Conservation (phyloP, 1,139 yeast species). For the Dujonia santamariae region DNA sequence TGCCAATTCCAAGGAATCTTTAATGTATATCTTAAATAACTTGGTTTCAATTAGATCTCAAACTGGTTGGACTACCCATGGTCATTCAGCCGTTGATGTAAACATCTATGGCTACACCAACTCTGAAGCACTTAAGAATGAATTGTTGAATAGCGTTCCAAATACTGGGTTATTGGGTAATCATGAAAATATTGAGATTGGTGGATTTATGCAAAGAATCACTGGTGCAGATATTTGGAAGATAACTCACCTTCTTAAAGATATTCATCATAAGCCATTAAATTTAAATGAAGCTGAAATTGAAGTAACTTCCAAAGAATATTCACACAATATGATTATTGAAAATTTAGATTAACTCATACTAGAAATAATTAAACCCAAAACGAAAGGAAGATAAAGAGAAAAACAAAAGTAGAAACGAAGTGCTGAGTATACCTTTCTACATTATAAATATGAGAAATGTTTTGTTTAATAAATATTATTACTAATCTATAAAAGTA, state of each 20-base stretch:
- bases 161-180: conserved; percentile 62
- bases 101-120: conserved; percentile 74
- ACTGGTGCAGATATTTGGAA: conserved; percentile 52
- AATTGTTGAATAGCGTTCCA: conserved; percentile 27
- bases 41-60: conserved; percentile 70
- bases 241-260: conserved; percentile 48
- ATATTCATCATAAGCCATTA: conserved; percentile 41
- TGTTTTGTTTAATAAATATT: no score
- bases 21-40: conserved; percentile 48
- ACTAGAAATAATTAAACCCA: no score
- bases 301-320: not conserved
- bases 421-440: no score
- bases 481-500: no score
- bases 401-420: no score
- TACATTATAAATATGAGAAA: no score
- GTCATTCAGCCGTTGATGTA: conserved; percentile 89
- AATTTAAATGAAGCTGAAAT: conserved; percentile 1
- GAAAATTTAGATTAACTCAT: conserved; percentile 4
- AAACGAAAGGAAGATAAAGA: no score
- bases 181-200: conserved; percentile 83
- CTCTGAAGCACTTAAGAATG: conserved; percentile 35
- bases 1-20: conserved; percentile 14
- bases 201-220: conserved; percentile 60
- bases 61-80: conserved; percentile 87
- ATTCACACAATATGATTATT: conserved; percentile 3